These are phyloP conservation scores for Tetrapisispora fleetii DNA, from an alignment of 805 yeast genomes.

Conservation along the genomic window DNA sequence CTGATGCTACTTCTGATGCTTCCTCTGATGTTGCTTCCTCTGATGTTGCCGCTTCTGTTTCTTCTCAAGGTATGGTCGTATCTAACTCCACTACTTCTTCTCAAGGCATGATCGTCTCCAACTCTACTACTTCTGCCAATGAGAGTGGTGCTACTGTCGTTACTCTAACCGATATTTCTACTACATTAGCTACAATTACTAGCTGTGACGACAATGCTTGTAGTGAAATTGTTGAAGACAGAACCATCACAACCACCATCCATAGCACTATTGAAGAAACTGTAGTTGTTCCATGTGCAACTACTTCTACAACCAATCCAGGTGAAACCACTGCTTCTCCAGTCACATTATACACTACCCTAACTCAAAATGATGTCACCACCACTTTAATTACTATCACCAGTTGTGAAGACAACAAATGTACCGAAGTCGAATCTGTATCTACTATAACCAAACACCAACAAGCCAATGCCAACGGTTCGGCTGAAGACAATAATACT, in stretches of 20 bases:
- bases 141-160: slow-evolving; percentile 6
- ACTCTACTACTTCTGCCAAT: slow-evolving; percentile 10
- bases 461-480: slow-evolving; percentile 10
- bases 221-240: slow-evolving; percentile 1
- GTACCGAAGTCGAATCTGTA: slow-evolving; percentile 27
- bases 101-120: slow-evolving; percentile 2
- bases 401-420: slow-evolving; percentile 26
- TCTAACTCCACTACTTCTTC: no score
- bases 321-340: slow-evolving; percentile 5
- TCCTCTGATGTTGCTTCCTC: background rate
- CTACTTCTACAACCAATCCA: slow-evolving; percentile 3
- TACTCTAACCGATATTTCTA: background rate
- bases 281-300: slow-evolving; percentile 6
- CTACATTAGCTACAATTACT: slow-evolving; percentile 2
- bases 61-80: no score
- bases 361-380: slow-evolving; percentile 9
- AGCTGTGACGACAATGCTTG: slow-evolving; percentile 1
- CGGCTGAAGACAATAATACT: slow-evolving; percentile 5
- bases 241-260: background rate
- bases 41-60: slow-evolving; percentile 13
- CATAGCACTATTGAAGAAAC: slow-evolving; percentile 19
- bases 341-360: slow-evolving; percentile 7
- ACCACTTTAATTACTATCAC: slow-evolving; percentile 32
- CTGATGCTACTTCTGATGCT: background rate
- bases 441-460: slow-evolving; percentile 26